These are phyloP conservation scores for Zalaria obscura DNA, from an alignment of 2,329 filamentous ascomycete species.

Conservation along the genomic window DNA sequence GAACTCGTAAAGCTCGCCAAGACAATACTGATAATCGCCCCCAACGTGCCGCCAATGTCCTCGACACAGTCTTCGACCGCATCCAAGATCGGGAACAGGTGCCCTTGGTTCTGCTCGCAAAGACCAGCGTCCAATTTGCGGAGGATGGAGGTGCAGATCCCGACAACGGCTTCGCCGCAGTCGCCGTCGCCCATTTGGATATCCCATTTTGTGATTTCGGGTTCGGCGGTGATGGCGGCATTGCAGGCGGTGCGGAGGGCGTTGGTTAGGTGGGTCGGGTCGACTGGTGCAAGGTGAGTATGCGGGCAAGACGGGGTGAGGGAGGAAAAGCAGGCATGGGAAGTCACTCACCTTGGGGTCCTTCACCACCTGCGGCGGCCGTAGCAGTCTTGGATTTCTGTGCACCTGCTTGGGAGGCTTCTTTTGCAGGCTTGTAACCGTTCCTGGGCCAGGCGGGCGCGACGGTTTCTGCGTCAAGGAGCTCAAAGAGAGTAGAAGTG, in stretches of 20 bases:
- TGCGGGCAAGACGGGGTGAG: too few species aligned
- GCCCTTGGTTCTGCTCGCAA: slow-evolving; percentile 9
- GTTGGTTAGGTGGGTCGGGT: slow-evolving; percentile 18
- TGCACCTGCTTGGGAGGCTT: slow-evolving; percentile 10
- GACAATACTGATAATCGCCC: slow-evolving; percentile 21
- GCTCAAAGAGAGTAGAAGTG: slow-evolving; percentile 26
- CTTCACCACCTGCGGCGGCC: slow-evolving; percentile 10
- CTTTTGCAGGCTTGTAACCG: slow-evolving; percentile 17
- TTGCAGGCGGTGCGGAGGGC: slow-evolving; percentile 28
- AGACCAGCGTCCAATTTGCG: slow-evolving; percentile 16
- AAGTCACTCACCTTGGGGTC: slow-evolving; percentile 1
- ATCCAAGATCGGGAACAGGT: slow-evolving; percentile 19
- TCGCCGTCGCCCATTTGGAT: slow-evolving; percentile 52
- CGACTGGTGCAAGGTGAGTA: slow-evolving; percentile 5
- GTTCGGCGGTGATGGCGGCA: slow-evolving; percentile 42
- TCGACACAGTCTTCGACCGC: slow-evolving; percentile 19
- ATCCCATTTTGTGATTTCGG: slow-evolving; percentile 49
- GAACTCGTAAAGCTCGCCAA: slow-evolving; percentile 24
- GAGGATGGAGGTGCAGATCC: slow-evolving; percentile 20
- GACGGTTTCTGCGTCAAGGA: slow-evolving; percentile 36
- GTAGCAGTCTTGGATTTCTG: slow-evolving; percentile 22
- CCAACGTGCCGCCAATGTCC: slow-evolving; percentile 23
- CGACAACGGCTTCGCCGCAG: slow-evolving; percentile 42
- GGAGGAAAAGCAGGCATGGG: too few species aligned
- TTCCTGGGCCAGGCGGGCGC: slow-evolving; percentile 39